These are phyloP conservation scores for Chlorella vulgaris DNA, from an alignment of 139 green algal genomes.

Conservation along the genomic window DNA sequence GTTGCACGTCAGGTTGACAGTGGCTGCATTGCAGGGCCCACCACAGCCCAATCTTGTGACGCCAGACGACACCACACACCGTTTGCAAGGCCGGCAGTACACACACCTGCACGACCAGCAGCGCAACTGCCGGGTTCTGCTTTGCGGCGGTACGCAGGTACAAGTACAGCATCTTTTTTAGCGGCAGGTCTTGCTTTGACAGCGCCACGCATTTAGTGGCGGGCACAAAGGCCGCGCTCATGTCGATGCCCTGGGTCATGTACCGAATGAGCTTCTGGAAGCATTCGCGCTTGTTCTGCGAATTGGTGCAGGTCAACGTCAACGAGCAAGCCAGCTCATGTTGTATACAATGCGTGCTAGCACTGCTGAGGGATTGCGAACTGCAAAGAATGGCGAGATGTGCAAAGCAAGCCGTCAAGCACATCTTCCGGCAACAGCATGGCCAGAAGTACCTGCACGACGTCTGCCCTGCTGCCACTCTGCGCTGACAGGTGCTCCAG, in stretches of 20 bases:
- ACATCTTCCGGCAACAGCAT: too few species aligned
- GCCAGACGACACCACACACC: too few species aligned
- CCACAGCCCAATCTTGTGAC: too few species aligned
- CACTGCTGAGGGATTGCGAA: too few species aligned
- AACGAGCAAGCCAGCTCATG: background rate
- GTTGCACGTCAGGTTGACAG: too few species aligned
- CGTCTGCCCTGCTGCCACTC: conserved; percentile 34
- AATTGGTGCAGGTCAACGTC: background rate
- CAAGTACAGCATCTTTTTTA: conserved; percentile 98
- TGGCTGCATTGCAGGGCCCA: background rate
- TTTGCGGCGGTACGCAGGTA: conserved; percentile 87
- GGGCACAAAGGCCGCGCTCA: conserved; percentile 85
- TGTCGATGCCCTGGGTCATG: conserved; percentile 94
- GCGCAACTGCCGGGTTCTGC: conserved; percentile 48
- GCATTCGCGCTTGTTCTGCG: conserved; percentile 67
- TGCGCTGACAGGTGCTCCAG: conserved; percentile 45
- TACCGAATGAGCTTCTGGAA: conserved; percentile 91
- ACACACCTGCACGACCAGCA: conserved; percentile 49
- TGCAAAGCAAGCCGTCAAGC: too few species aligned
- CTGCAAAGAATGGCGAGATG: too few species aligned
- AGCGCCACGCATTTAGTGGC: conserved; percentile 54
- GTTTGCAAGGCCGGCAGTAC: too few species aligned
- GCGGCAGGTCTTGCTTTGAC: conserved; percentile 43
- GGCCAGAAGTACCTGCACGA: too few species aligned
- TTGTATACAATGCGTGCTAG: too few species aligned